These are phyloP conservation scores for Backusella australiensis DNA, from an alignment of 192 early-diverging fungal species.

Conservation along the genomic window DNA sequence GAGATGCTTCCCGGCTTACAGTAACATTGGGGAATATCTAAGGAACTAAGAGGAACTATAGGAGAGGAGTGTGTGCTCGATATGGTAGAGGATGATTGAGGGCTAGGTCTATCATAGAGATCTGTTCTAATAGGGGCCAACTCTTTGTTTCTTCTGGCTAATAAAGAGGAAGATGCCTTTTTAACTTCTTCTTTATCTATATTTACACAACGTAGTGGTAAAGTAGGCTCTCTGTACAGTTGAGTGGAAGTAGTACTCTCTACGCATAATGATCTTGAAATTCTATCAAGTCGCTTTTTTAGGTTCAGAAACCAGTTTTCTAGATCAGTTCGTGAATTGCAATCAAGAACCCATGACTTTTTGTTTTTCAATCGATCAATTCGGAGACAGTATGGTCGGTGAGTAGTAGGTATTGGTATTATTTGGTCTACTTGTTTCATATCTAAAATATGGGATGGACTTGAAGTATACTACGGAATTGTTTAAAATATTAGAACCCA, in stretches of 20 bases:
- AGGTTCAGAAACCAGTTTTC: background rate
- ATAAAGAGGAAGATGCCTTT: background rate
- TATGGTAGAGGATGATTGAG: background rate
- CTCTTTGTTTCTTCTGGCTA: background rate
- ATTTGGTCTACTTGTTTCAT: background rate
- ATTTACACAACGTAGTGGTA: background rate
- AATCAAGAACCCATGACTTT: background rate
- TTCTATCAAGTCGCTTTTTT: background rate
- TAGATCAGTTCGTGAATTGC: background rate
- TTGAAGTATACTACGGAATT: background rate
- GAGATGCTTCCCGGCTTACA: background rate
- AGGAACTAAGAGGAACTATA: background rate
- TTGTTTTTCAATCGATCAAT: slow-evolving; percentile 1
- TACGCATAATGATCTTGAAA: background rate
- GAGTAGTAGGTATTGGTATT: background rate
- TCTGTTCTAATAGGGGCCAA: background rate
- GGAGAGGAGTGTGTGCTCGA: background rate
- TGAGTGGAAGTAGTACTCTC: background rate
- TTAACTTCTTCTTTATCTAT: background rate
- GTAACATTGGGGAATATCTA: background rate
- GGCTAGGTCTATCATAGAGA: background rate
- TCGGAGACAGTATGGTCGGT: background rate
- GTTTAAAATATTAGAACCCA: background rate
- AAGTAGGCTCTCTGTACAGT: background rate
- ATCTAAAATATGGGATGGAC: background rate